Base-by-base conservation (phyloP, 345 rosid species). In the Theobroma cacao region DNA sequence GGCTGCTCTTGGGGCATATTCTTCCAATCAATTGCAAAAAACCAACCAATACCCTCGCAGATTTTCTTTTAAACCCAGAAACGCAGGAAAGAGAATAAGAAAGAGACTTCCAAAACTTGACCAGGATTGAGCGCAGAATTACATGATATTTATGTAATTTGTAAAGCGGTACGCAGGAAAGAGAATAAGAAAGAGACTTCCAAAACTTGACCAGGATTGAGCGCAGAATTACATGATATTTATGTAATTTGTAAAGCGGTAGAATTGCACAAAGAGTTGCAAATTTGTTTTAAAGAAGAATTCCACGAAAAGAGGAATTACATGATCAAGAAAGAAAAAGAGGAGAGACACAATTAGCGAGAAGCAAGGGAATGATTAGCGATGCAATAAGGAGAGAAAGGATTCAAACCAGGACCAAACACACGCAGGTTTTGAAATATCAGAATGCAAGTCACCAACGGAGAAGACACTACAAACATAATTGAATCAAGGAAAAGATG, bases 391-490 rank as follows among this genome's bases (percentile, higher is more conserved):
- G 99, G 99, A 80, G 88, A 81, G 82, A 89, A 90, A 1, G 98
- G 98, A 92, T 94, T 96, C 93, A 94, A 88, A 60, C 91, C 97
- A 61, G 99, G 98, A 22, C 98, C 99, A 50, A 96, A 84, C 60
- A 83, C 97, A 78, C 97, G 94, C 61, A 92, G 92, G 80, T 88
- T 95, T 74, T 85, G 87, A 67, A 71, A 83, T 59, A 80, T 36
- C 7, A 82, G 40, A 64, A 86, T 47, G 50, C 89, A 62, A 65
- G 83, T 73, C 84, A 82, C 85, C 79, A 75, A 80, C 40, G 86
- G 74, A 15, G 91, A 85, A 64, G 91, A 85, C 62, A 69, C 68
- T 30, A 85, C 63, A 83, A 87, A 79, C 98, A 95, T 94, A 84
- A 80, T 83, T 59, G 72, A 60, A n/a, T n/a, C n/a, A n/a, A n/a